Conservation (phyloP, 2,329 filamentous ascomycete genomes). For the Periconia digitata region DNA sequence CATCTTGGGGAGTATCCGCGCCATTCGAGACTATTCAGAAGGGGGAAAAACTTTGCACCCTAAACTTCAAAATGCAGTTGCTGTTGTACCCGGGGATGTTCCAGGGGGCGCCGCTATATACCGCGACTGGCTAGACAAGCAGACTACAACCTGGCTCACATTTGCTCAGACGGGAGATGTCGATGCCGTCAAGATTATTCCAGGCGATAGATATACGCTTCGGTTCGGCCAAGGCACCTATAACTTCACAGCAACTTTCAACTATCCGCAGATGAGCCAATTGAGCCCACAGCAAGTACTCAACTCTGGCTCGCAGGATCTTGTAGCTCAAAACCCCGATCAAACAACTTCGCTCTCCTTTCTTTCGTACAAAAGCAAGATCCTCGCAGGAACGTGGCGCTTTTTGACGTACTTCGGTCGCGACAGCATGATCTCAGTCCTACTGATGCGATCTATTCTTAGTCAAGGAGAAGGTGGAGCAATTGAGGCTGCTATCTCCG, state of each 20-base stretch:
- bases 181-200: slow-evolving; percentile 41
- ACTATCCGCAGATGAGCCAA: slow-evolving; percentile 64
- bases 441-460: slow-evolving; percentile 61
- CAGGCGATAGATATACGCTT: slow-evolving; percentile 42
- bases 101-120: slow-evolving; percentile 52
- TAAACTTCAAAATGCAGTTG: slow-evolving; percentile 57
- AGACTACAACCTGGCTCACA: slow-evolving; percentile 57
- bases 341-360: slow-evolving; percentile 61
- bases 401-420: slow-evolving; percentile 69
- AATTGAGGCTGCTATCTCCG: slow-evolving; percentile 62
- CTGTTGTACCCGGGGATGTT: slow-evolving; percentile 42
- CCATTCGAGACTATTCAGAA: slow-evolving; percentile 65
- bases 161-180: slow-evolving; percentile 40
- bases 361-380: slow-evolving; percentile 64
- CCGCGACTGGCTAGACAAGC: slow-evolving; percentile 64
- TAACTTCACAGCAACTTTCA: slow-evolving; percentile 60
- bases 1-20: slow-evolving; percentile 64
- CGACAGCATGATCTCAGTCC: slow-evolving; percentile 63
- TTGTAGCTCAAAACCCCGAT: slow-evolving; percentile 51
- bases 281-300: slow-evolving; percentile 55
- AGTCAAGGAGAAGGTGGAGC: slow-evolving; percentile 58
- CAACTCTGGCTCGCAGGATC: slow-evolving; percentile 48
- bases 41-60: slow-evolving; percentile 56
- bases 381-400: slow-evolving; percentile 66
- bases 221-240: slow-evolving; percentile 58